Base-by-base conservation (phyloP, 2,329 filamentous ascomycete species). In the Ceratocystis cubensis region DNA sequence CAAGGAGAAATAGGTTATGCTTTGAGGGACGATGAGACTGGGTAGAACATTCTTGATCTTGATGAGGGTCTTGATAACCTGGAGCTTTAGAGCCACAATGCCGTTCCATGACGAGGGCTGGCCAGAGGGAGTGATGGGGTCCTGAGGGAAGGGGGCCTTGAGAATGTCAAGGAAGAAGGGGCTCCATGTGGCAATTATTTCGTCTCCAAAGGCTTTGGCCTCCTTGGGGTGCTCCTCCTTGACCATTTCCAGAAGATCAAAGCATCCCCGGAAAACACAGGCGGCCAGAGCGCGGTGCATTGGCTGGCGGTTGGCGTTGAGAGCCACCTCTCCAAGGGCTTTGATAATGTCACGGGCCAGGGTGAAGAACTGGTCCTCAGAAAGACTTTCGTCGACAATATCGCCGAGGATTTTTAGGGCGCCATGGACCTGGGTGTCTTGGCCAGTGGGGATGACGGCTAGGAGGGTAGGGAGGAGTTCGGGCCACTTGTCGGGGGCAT, bases 401-500 rank as follows among this genome's bases (percentile, higher is more conserved):
- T 97, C 93, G 70, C 84, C 82, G 57, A 99, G 83, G 28, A 97
- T 91, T 74, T 88, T 89, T 69, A 99, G 80, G 7, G 93, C 89
- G 64, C 94, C 94, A 74, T 96, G 91, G 63, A 96, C 79, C 74
- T 96, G 91, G 61, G 81, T 79, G 72, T 96, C 90, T 69, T 81
- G 85, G 69, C 89, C 91, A 65, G 80, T 83, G 65, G 88, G 84
- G 72, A 97, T 89, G 63, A 92, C 81, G 56, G 84, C 83, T 69
- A 99, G 83, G 53, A 97, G 81, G 44, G 85, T 84, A 25, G 91
- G 89, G 37, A 99, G 84, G 56, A 99, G 84, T 70, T 84, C 84
- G n/a, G 92, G 91, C 94, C 94, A 99, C 72, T 92, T 84, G 68
- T 96, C 91, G 65, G 94, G 94, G 74, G 96, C 97, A 78, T 99